Conservation (phyloP, 108 stramenopile species). For the Fistulifera solaris region DNA sequence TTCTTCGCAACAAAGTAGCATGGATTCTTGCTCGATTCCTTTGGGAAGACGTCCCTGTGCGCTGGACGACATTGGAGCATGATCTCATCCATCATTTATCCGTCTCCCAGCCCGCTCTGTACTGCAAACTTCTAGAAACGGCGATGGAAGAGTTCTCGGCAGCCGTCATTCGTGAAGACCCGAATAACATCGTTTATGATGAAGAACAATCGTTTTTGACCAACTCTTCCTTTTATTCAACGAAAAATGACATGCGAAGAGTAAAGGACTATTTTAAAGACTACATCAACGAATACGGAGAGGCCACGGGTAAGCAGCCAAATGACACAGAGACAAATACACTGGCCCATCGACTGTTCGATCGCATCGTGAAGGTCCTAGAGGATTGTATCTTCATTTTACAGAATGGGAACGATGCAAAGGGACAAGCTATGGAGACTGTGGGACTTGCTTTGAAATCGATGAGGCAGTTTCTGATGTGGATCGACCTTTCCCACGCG, state of each 20-base stretch:
- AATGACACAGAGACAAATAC: too few species aligned
- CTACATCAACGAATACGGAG: neutral
- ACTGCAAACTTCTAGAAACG: constrained; percentile 17
- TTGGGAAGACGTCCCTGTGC: constrained; percentile 17
- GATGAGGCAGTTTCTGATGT: neutral
- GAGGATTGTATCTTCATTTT: too few species aligned
- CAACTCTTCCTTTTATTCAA: too few species aligned
- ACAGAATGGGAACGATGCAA: neutral
- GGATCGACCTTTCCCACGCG: neutral
- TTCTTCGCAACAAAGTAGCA: constrained; percentile 29
- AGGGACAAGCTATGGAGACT: neutral
- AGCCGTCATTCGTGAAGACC: neutral
- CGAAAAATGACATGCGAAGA: constrained; percentile 8
- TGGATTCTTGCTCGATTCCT: constrained; percentile 26
- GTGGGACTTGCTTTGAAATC: neutral
- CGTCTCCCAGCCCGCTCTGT: constrained; percentile 2
- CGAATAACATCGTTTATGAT: constrained; percentile 11
- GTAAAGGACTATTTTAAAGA: constrained; percentile 13
- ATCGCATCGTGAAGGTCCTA: too few species aligned
- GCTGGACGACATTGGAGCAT: neutral
- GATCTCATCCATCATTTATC: constrained; percentile 1
- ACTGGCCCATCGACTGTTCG: too few species aligned
- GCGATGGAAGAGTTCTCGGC: constrained; percentile 7
- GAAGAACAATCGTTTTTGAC: constrained; percentile 1
- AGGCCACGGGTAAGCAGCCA: too few species aligned